Evolutionary conservation across 179 eudicot genomes (phyloP), one percentile per base, ranked within the genome.

Genomic region (Camellia oleifera): DNA sequence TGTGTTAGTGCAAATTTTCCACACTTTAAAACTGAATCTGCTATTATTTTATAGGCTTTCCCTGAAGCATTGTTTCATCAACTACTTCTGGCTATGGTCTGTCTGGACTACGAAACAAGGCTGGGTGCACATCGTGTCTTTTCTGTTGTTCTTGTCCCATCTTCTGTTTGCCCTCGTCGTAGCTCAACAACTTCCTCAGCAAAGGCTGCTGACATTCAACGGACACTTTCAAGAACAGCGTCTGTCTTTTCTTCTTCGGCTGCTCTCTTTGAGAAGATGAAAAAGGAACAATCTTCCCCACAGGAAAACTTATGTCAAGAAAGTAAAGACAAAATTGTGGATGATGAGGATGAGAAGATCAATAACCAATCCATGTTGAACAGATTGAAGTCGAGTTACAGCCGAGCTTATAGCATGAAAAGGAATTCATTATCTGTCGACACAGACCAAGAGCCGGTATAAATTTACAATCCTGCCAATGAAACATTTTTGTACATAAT

Each of bases 221-320:
- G 97, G 82, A 89, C 98, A 57, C 93, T 94, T 53, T 94, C 98
- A 60, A 86, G 98, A 87, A 90, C 92, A 48, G 94, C 84, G 42
- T 90, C 93, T 20, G 91, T 87, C 20, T 90, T 90, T 86, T 90
- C 93, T 69, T 90, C 93, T 61, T 90, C 93, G 56, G 90, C 93
- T 81, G 93, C 91, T 69, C 88, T 90, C 52, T 90, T 90, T 81
- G 86, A 85, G 79, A 90, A 88, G 76, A 64, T 90, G 71, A 69
- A 50, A 50, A 90, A 76, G 77, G 91, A 88, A 48, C 87, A 82
- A 80, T 74, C 81, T 58, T 54, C 81, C 45, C 23, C 26, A 44
- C 75, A 70, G 57, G 83, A 69, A 8, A 66, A 20, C 20, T 20
- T 12, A 61, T 56, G 56, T 44, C 77, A 71, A 58, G 81, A 83